Evolutionary conservation across 345 rosid genomes (phyloP), one percentile per base, ranked within the genome.

Genomic region (Microthlaspi erraticum): DNA sequence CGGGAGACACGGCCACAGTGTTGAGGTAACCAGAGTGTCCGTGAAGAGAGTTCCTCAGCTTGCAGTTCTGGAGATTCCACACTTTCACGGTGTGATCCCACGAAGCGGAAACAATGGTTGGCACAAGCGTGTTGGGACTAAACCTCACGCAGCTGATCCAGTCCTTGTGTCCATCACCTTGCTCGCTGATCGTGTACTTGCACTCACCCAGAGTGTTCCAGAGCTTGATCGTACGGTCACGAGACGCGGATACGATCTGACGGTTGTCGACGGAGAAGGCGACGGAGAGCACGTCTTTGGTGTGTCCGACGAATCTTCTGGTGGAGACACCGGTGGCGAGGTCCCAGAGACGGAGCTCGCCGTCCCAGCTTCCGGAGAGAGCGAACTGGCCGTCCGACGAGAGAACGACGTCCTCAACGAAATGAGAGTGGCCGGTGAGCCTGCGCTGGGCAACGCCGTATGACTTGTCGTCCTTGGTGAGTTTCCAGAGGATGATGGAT

Each of bases 281-380:
- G 0, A 93, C 98, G 4, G 98, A 93, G 17, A 93, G 85, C 2
- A 93, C 98, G 37, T 93, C 97, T 76, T 93, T 93, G 42, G 97
- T 83, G 84, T 93, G 98, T 8, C 98, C 98, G 1, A 89, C 97
- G 60, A 93, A 93, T 34, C 98, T 80, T 10, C 96, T 90, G 2
- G 97, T 83, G 19, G 93, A 79, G 37, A 59, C 71, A 0, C 97
- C 98, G 16, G 89, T 31, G 10, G 77, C 74, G 3, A 93, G 84
- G 41, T 93, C 98, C 98, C 98, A 93, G 12, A 93, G 96, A 45
- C 98, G 97, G 37, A 93, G 97, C 91, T 93, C 98, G 20, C 97
- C 88, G 67, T 93, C 98, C 98, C 98, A 93, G 34, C 93, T 82
- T 20, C 98, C 96, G 19, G 98, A 88, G 65, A 93, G 96, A 10